Evolutionary conservation across 2,329 filamentous ascomycete species (phyloP).

Genomic region (Aureobasidium vineae): DNA sequence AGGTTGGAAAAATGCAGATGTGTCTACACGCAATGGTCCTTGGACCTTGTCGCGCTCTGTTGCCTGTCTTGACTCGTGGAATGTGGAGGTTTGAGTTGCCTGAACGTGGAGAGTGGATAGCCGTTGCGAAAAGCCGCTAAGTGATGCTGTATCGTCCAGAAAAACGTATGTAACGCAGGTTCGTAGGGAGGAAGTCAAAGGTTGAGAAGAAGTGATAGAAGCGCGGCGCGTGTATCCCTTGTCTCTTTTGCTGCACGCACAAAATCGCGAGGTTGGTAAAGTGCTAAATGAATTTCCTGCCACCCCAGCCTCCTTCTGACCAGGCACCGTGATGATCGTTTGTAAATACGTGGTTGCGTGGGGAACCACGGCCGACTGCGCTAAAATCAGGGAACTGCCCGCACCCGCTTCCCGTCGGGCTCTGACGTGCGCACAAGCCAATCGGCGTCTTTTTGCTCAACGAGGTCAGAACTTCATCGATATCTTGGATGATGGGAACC

Average conservation of each 20-base stretch:
- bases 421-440: slow-evolving; percentile 22
- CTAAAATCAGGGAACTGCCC: slow-evolving; percentile 19
- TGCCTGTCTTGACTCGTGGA: slow-evolving; percentile 20
- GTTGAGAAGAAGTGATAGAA: slow-evolving; percentile 14
- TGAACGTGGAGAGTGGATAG: background rate
- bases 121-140: slow-evolving; percentile 5
- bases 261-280: slow-evolving; percentile 12
- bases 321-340: slow-evolving; percentile 20
- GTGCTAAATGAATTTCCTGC: slow-evolving; percentile 24
- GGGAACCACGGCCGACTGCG: background rate
- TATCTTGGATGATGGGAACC: background rate
- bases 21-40: background rate
- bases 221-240: slow-evolving; percentile 10
- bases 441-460: slow-evolving; percentile 5
- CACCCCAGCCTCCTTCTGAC: slow-evolving; percentile 11
- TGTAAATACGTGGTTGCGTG: slow-evolving; percentile 20
- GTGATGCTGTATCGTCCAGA: background rate
- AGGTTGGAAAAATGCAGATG: slow-evolving; percentile 12
- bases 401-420: slow-evolving; percentile 8
- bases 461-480: background rate
- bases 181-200: background rate
- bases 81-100: slow-evolving; percentile 8
- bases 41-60: background rate
- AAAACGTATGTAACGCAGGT: slow-evolving; percentile 17
- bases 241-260: slow-evolving; percentile 17